Percentiles rank a stretch among this genome's conserved stretches.
phyloP scores from a whole-genome alignment of 208 protist species.

The Trypanosoma theileri region DNA sequence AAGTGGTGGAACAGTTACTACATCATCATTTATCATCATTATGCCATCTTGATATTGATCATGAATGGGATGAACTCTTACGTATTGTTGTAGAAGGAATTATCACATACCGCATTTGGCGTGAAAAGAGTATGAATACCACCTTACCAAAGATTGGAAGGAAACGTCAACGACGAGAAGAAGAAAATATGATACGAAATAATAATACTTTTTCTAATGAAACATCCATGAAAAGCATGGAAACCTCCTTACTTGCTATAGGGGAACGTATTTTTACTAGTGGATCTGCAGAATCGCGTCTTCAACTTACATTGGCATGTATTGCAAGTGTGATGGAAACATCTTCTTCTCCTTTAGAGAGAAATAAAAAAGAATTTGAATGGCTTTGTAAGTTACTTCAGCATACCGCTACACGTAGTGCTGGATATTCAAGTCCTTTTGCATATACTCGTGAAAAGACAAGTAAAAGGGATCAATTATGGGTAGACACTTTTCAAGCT shows the following conservation, averaged over 20 bases:
- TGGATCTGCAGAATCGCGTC: slow-evolving; percentile 18
- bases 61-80: slow-evolving; percentile 81
- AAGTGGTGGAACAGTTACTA: slow-evolving; percentile 35
- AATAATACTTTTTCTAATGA: background rate
- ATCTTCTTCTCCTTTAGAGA: background rate
- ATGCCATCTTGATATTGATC: slow-evolving; percentile 53
- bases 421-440: slow-evolving; percentile 25
- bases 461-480: slow-evolving; percentile 27
- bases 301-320: slow-evolving; percentile 33
- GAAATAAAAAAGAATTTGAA: slow-evolving; percentile 1
- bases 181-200: background rate
- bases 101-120: slow-evolving; percentile 57
- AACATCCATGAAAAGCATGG: slow-evolving; percentile 1
- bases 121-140: background rate
- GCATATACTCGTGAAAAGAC: background rate
- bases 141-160: background rate
- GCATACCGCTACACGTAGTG: slow-evolving; percentile 7
- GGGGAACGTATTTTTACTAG: slow-evolving; percentile 27
- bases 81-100: slow-evolving; percentile 59
- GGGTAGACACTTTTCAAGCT: slow-evolving; percentile 36
- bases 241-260: slow-evolving; percentile 23
- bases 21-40: slow-evolving; percentile 38
- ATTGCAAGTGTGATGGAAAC: slow-evolving; percentile 24
- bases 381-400: slow-evolving; percentile 22
- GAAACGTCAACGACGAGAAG: slow-evolving; percentile 7